Conservation (phyloP, 371 early-diverging fungal genomes). For the Rhizopus delemar region DNA sequence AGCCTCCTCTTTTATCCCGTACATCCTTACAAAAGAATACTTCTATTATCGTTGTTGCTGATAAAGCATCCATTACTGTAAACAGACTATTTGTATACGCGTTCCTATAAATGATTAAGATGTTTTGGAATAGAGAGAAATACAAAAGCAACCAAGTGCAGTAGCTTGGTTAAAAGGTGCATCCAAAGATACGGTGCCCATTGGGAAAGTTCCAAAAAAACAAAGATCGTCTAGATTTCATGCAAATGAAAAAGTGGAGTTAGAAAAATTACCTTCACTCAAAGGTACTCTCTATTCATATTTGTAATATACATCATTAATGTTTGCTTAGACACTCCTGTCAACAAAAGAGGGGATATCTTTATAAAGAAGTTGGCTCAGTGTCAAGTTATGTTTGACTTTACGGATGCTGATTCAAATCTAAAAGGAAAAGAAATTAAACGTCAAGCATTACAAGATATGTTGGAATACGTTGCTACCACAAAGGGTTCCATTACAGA, state of each 20-base stretch:
- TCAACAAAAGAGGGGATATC: slow-evolving; percentile 73
- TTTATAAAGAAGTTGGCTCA: slow-evolving; percentile 86
- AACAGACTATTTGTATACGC: neutral
- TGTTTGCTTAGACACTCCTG: slow-evolving; percentile 56
- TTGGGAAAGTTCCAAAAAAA: slow-evolving; percentile 79
- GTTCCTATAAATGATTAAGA: too few species aligned
- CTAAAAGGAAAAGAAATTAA: slow-evolving; percentile 94
- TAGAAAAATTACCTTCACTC: slow-evolving; percentile 74
- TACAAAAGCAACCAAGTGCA: slow-evolving; percentile 57
- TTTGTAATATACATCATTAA: neutral
- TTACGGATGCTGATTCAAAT: slow-evolving; percentile 83
- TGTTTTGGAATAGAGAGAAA: slow-evolving; percentile 3
- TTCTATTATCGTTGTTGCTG: neutral
- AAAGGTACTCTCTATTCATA: slow-evolving; percentile 56
- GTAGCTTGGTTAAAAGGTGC: slow-evolving; percentile 72
- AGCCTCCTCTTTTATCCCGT: slow-evolving; percentile 25
- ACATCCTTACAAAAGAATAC: slow-evolving; percentile 22
- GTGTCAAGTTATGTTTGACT: slow-evolving; percentile 91
- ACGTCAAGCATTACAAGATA: slow-evolving; percentile 82
- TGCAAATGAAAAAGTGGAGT: slow-evolving; percentile 70
- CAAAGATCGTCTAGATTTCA: slow-evolving; percentile 87
- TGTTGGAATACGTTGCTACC: slow-evolving; percentile 89
- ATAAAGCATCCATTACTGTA: slow-evolving; percentile 10
- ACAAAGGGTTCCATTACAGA: slow-evolving; percentile 84
- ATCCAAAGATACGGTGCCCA: slow-evolving; percentile 78